A percentile compares a stretch with the other conserved stretches of the same genome.
phyloP scores from a whole-genome alignment of 2,329 filamentous ascomycete genomes.

The Ascochyta koolunga region DNA sequence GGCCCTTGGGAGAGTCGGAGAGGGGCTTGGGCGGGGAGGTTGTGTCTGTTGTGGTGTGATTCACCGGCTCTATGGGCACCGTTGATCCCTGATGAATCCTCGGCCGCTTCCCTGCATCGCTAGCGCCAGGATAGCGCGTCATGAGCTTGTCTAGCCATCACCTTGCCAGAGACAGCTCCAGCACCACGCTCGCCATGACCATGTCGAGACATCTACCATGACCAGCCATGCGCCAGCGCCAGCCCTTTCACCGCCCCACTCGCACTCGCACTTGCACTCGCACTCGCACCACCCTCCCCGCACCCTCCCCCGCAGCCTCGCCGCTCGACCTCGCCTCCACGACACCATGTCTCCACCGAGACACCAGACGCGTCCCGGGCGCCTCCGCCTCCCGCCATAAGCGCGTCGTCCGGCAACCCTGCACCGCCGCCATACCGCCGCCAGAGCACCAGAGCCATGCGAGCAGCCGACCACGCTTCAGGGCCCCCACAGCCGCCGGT shows the following conservation, averaged over 20 bases:
- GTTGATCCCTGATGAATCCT: conserved; percentile 20
- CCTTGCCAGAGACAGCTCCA: conserved; percentile 8
- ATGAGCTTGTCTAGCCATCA: conserved; percentile 17
- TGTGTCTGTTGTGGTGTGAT: conserved; percentile 30
- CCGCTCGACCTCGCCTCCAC: not conserved
- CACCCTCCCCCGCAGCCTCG: conserved; percentile 17
- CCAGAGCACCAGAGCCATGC: conserved; percentile 12
- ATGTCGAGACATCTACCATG: conserved; percentile 35
- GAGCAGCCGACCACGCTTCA: not conserved
- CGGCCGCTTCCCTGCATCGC: conserved; percentile 21
- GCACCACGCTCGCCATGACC: conserved; percentile 1
- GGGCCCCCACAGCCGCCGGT: conserved; percentile 19
- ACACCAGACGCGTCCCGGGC: conserved; percentile 20
- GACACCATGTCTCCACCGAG: conserved; percentile 20
- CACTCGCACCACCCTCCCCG: too few relatives aligned
- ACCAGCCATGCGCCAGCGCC: conserved; percentile 23
- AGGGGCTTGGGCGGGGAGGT: conserved; percentile 21
- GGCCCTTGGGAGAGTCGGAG: conserved; percentile 12
- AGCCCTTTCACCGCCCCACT: conserved; percentile 18
- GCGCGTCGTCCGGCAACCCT: conserved; percentile 3
- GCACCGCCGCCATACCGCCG: conserved; percentile 7
- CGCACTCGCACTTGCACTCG: too few relatives aligned
- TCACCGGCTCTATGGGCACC: conserved; percentile 18
- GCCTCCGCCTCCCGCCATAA: conserved; percentile 25
- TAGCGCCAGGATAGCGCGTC: conserved; percentile 27